Base-by-base conservation (phyloP, 345 rosid genomes). In the Ceriops decandra region DNA sequence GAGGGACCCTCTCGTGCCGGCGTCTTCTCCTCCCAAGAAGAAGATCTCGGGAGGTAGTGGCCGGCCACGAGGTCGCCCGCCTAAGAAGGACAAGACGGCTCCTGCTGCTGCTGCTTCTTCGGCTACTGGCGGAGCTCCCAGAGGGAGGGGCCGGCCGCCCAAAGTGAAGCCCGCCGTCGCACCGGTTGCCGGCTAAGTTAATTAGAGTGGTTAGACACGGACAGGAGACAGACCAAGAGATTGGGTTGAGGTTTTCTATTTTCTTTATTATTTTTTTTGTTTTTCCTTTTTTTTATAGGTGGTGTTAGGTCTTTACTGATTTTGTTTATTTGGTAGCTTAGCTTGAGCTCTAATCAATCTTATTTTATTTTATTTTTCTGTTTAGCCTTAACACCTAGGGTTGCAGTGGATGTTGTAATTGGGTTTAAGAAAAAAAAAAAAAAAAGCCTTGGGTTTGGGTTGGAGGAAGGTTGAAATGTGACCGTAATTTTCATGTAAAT, bases 71-170 rank as follows among this genome's bases (percentile, higher is more conserved):
- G 93, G 93, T 4, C 85, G 97, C 2, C 97, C 97, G 2, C 88
- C 96, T 27, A 91, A 91, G 86, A 82, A 63, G 72, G 68, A 72
- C 16, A 87, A 81, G 72, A 35, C 81, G 3, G 85, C 82, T 2
- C 72, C 80, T 0, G 79, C 82, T 0, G 27, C 82, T 0, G 27
- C 68, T 8, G 82, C 67, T 0, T 27, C 76, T 13, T 32, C 82
- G 0, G 76, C 90, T 1, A 30, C 77, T 3, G 31, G 67, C 24
- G 79, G 82, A 1, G 62, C 70, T 16, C 78, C 82, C 8, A 72
- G 91, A 67, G 96, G 98, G 5, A 82, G 95, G 54, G 95, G 96
- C 19, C 77, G 96, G 32, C 98, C 96, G 36, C 90, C 93, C 8
- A 92, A 92, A 73, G 93, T 78, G 75, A 90, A 90, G 81, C 85